Conservation (phyloP, 148 eudicot species). For the Pharnaceum exiguum region DNA sequence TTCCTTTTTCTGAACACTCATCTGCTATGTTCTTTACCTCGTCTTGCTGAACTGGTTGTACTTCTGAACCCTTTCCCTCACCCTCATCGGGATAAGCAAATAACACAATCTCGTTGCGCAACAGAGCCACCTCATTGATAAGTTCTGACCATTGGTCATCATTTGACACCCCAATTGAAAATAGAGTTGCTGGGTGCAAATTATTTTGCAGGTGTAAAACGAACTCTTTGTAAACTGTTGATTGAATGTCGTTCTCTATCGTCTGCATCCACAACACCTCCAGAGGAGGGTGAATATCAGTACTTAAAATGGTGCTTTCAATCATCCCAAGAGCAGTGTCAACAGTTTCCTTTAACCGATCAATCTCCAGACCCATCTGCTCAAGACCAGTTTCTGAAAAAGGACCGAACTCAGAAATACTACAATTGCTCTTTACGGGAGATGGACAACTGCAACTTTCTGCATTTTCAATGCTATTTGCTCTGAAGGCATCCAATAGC, state of each 20-base stretch:
- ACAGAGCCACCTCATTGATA: constrained; percentile 30
- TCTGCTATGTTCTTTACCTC: constrained; percentile 16
- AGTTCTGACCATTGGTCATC: constrained; percentile 27
- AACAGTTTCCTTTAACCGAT: constrained; percentile 47
- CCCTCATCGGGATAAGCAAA: constrained; percentile 15
- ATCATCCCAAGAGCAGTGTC: constrained; percentile 53
- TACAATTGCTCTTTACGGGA: background rate
- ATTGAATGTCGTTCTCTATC: constrained; percentile 44
- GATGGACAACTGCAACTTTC: background rate
- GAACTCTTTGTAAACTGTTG: constrained; percentile 35
- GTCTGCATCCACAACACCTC: constrained; percentile 47
- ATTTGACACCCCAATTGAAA: constrained; percentile 6
- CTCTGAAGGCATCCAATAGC: constrained; percentile 12
- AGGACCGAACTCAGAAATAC: too few relatives aligned
- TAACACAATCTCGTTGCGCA: constrained; percentile 30
- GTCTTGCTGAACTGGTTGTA: constrained; percentile 11
- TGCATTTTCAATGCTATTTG: constrained; percentile 3
- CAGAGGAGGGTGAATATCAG: constrained; percentile 32
- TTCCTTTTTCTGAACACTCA: constrained; percentile 14
- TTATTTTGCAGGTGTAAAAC: constrained; percentile 21
- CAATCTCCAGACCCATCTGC: constrained; percentile 60
- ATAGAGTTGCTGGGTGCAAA: too few relatives aligned
- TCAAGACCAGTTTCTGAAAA: constrained; percentile 30
- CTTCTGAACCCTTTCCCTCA: background rate
- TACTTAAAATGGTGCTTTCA: constrained; percentile 23